phyloP scores from a whole-genome alignment of 1,284 basidiomycete genomes.

The Trichosporon sp. region DNA sequence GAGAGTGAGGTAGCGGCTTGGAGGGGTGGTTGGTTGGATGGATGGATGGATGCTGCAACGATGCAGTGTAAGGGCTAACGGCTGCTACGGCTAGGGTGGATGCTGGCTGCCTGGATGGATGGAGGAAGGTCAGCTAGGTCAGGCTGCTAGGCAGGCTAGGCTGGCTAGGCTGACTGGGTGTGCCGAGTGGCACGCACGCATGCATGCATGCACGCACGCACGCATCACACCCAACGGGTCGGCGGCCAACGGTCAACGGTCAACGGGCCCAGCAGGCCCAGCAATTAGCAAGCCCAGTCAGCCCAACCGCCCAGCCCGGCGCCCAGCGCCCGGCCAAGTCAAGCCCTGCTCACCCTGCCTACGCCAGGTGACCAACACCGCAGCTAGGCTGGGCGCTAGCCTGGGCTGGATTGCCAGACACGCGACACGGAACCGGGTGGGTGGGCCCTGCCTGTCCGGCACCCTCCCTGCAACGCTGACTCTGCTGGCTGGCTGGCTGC shows the following conservation, averaged over 20 bases:
- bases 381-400: no score
- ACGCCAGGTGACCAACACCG: not conserved
- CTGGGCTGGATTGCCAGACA: no score
- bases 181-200: not conserved
- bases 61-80: not conserved
- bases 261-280: not conserved
- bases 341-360: no score
- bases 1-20: not conserved
- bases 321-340: no score
- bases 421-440: not conserved
- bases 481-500: no score
- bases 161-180: no score
- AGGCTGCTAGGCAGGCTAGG: not conserved
- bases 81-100: not conserved
- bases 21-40: not conserved
- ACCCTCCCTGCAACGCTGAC: no score
- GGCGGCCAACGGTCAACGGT: not conserved
- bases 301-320: no score
- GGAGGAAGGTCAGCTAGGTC: no score
- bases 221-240: not conserved
- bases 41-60: not conserved
- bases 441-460: not conserved
- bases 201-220: no score
- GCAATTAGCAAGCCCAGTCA: no score
- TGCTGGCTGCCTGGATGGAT: not conserved